Conservation (phyloP, 2,329 filamentous ascomycete species). For the Coleophoma cylindrospora region DNA sequence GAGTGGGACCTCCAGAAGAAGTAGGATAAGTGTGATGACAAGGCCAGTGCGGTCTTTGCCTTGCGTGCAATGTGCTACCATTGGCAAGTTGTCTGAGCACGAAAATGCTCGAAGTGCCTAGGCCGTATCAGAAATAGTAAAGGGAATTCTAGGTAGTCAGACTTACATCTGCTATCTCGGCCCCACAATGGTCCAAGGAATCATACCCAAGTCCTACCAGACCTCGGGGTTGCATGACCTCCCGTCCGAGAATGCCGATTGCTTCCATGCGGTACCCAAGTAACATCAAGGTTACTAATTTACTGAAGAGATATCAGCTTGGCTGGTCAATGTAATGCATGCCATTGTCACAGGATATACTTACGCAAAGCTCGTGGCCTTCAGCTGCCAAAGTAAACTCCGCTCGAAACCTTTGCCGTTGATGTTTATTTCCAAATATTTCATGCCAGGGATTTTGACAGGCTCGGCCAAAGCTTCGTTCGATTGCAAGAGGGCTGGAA, state of each 20-base stretch:
- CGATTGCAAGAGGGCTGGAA: constrained; percentile 38
- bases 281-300: constrained; percentile 57
- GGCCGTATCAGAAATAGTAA: background rate
- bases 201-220: constrained; percentile 65
- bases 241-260: constrained; percentile 61
- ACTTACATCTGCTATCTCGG: constrained; percentile 48
- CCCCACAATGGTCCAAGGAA: constrained; percentile 62
- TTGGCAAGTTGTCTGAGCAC: constrained; percentile 48
- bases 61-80: constrained; percentile 79
- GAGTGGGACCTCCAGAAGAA: constrained; percentile 53
- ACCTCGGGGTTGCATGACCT: constrained; percentile 69
- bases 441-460: constrained; percentile 56
- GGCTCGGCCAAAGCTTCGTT: constrained; percentile 49
- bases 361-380: constrained; percentile 62
- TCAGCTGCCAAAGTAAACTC: constrained; percentile 61
- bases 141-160: background rate
- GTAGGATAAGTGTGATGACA: constrained; percentile 60
- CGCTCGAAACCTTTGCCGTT: constrained; percentile 67
- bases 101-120: constrained; percentile 44
- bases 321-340: too few relatives aligned
- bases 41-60: constrained; percentile 84
- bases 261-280: constrained; percentile 65
- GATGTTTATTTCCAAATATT: constrained; percentile 65
- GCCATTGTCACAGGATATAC: constrained; percentile 12
- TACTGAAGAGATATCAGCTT: constrained; percentile 29